Evolutionary conservation across 306 rosid genomes (phyloP), one percentile per base, ranked within the genome.

Genomic region (Styphnolobium japonicum): DNA sequence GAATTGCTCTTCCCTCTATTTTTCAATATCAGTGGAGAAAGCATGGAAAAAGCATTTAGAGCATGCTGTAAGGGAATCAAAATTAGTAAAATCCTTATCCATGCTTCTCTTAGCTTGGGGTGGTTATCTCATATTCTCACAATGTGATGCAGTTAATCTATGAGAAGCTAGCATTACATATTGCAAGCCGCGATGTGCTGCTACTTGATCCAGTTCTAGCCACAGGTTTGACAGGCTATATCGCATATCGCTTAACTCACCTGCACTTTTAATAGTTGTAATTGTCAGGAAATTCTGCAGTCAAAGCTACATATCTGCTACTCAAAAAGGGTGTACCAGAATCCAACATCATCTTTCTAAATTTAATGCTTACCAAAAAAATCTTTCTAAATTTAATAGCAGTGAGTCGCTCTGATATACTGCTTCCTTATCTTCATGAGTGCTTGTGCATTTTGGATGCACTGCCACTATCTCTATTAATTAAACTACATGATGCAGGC

Each of bases 31-130:
- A 93, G 98, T 77, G 98, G 98, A 37, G 98, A 93, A 88, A 93
- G 98, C 85, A 93, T 93, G 98, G 98, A 93, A 85, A 93, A 93
- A 49, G 98, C 98, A 66, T 74, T 93, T 56, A 86, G 98, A 68
- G 98, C 97, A 67, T 93, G 98, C 16, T 93, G 98, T 76, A 91
- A 93, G 51, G 98, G 97, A 76, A 93, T 93, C 85, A 93, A 93
- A 83, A 93, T 93, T 63, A 97, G 98, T 18, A 93, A 93, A 85
- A 93, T 91, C 78, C 97, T 93, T 73, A 91, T 93, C 70, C 98
- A 88, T 75, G n/a, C 0, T 53, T 1, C 49, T 18, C 25, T 51
- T 52, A 16, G 16, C 14, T 34, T 49, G 10, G 1, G 0, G 19
- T 52, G 33, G 39, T 64, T 33, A 60, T 77, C 42, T 73, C 25